phyloP scores from a whole-genome alignment of 108 stramenopile genomes.

The Cylindrotheca closterium region DNA sequence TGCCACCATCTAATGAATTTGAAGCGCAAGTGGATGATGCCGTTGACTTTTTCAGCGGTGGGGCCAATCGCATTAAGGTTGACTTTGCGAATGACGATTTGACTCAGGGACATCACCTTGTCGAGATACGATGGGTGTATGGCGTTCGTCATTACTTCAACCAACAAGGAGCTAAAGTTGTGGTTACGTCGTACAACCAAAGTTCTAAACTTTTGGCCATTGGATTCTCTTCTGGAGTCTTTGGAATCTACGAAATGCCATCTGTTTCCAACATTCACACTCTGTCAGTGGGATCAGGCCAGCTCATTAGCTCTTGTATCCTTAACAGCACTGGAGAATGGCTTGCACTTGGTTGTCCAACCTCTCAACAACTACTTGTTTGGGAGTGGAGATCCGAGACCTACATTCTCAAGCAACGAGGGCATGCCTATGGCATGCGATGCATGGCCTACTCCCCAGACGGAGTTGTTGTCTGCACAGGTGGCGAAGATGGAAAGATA shows the following conservation, averaged over 20 bases:
- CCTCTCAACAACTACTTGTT: conserved; percentile 91
- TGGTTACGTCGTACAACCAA: conserved; percentile 60
- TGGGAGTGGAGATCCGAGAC: conserved; percentile 99
- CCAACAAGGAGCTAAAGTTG: conserved; percentile 66
- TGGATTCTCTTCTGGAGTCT: conserved; percentile 92
- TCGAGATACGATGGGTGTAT: conserved; percentile 59
- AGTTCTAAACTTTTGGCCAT: conserved; percentile 71
- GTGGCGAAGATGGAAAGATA: conserved; percentile 97
- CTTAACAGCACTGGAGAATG: conserved; percentile 93
- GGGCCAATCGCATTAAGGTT: background rate
- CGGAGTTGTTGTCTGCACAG: conserved; percentile 92
- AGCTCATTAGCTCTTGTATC: conserved; percentile 71
- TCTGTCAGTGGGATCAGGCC: conserved; percentile 72
- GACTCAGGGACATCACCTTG: conserved; percentile 63
- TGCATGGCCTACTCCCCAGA: conserved; percentile 94
- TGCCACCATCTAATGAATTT: conserved; percentile 43
- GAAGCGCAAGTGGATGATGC: conserved; percentile 63
- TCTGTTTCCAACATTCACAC: conserved; percentile 88
- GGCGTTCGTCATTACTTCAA: conserved; percentile 82
- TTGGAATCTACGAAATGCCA: conserved; percentile 96
- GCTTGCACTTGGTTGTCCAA: conserved; percentile 94
- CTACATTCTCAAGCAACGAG: conserved; percentile 98
- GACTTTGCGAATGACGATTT: background rate
- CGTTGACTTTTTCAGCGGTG: conserved; percentile 78
- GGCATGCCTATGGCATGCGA: conserved; percentile 94